Base-by-base conservation (phyloP, 768 basidiomycete species). In the Auricularia auricula-judae region DNA sequence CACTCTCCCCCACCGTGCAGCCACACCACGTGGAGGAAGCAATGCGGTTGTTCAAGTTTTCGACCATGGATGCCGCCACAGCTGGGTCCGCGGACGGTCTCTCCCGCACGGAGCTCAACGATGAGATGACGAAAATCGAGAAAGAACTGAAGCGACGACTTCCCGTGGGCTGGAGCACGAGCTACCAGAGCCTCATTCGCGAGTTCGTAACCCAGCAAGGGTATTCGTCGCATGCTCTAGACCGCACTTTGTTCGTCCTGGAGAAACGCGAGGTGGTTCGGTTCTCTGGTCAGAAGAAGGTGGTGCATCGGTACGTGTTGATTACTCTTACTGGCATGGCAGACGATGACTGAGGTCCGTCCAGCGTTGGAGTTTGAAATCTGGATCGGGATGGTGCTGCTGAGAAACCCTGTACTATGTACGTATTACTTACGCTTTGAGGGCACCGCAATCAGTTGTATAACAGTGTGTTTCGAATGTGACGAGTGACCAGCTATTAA, bases 31-130 rank as follows among this genome's bases (percentile, higher is more conserved):
- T 98, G 29, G 95, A 98, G 74, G 97, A 99, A 75, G 91, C 97
- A 4, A 98, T 98, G 69, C 89, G 97, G 10, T 76, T 99, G 51
- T 99, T 99, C 86, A 98, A 96, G 72, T 95, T 87, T 77, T 98
- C 95, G 8, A 98, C 97, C 2, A 98, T 99, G 96, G 94, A 98
- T 73, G 97, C 97, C 33, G 95, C 98, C 34, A 89, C 91, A 12
- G 93, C 94, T 0, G 95, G 97, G 12, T 88, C 91, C 36, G 87
- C 89, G 18, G 97, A 98, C 69, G 97, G 97, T 0, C 78, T 98
- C 65, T 91, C 93, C 14, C 85, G 95, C 53, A 87, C 89, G 3
- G 93, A 94, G 70, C 77, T 98, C 44, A 94, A 95, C 73, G 94
- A 94, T 63, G 96, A 98, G 77, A 93, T 98, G 82, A 78, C 81